phyloP scores from a whole-genome alignment of 495 filamentous ascomycete genomes.

The Lasiosphaeria ovina region DNA sequence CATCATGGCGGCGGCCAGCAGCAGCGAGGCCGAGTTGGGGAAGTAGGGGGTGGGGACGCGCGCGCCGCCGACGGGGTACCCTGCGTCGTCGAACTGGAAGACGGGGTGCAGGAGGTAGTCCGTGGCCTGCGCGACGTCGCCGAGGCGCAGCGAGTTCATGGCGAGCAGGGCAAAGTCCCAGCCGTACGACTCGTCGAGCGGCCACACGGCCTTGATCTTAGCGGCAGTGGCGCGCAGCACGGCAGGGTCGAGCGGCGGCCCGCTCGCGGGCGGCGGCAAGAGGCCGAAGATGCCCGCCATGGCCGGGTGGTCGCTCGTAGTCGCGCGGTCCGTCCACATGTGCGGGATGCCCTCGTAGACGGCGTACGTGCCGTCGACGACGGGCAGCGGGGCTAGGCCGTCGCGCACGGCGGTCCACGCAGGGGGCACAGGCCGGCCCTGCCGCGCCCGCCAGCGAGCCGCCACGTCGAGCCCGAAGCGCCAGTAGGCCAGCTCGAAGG shows the following conservation, averaged over 20 bases:
- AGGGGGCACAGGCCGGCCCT: constrained; percentile 32
- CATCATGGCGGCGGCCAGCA: constrained; percentile 56
- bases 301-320: constrained; percentile 50
- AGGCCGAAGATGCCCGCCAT: constrained; percentile 50
- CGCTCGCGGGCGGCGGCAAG: constrained; percentile 44
- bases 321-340: constrained; percentile 47
- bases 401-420: constrained; percentile 44
- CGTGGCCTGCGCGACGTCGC: constrained; percentile 45
- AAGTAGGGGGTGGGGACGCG: constrained; percentile 58
- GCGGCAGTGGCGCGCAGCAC: constrained; percentile 43
- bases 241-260: constrained; percentile 36
- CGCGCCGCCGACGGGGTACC: constrained; percentile 50
- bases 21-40: constrained; percentile 45
- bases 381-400: constrained; percentile 47
- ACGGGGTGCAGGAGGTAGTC: constrained; percentile 47
- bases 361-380: constrained; percentile 43
- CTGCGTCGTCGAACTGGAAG: constrained; percentile 51
- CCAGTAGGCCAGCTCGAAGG: constrained; percentile 56
- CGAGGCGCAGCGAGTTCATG: constrained; percentile 50
- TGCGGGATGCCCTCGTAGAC: constrained; percentile 51
- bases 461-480: constrained; percentile 48
- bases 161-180: constrained; percentile 57
- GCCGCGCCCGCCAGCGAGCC: constrained; percentile 38
- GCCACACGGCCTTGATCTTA: constrained; percentile 46
- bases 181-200: constrained; percentile 47